Percentiles rank a stretch among this genome's conserved stretches.
Evolutionary conservation across 306 rosid species (phyloP).

Genomic region (Vigna trinervia): DNA sequence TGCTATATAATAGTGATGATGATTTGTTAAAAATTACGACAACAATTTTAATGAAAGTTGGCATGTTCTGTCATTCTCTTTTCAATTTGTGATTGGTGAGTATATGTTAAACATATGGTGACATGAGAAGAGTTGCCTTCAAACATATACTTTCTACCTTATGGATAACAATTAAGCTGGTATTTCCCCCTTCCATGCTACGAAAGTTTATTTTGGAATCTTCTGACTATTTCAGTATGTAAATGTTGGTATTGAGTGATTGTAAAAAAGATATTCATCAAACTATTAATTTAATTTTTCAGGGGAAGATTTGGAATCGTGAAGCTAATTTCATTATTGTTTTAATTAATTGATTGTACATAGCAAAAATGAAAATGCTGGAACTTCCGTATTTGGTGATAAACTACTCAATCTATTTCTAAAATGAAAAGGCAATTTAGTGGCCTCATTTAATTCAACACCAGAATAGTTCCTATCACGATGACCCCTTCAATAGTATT

Average conservation of each 20-base stretch:
- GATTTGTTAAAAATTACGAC: not conserved
- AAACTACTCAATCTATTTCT: not conserved
- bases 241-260: conserved; percentile 22
- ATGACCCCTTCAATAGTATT: conserved; percentile 6
- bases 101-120: conserved; percentile 13
- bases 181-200: not conserved
- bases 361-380: not conserved
- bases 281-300: not conserved
- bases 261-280: conserved; percentile 6
- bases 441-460: not conserved
- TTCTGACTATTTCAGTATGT: conserved; percentile 17
- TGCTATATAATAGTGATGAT: not conserved
- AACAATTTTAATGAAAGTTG: not conserved
- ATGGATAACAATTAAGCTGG: not conserved
- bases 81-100: not conserved
- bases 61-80: not conserved
- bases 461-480: no score
- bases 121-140: not conserved
- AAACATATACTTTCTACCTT: conserved; percentile 21
- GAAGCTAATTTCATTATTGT: conserved; percentile 12
- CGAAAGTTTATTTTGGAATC: conserved; percentile 30
- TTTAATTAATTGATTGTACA: no score
- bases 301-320: conserved; percentile 12
- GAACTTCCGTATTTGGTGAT: conserved; percentile 25
- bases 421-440: not conserved